Conservation (phyloP, 129 eudicot species). For the Flaveria robusta region DNA sequence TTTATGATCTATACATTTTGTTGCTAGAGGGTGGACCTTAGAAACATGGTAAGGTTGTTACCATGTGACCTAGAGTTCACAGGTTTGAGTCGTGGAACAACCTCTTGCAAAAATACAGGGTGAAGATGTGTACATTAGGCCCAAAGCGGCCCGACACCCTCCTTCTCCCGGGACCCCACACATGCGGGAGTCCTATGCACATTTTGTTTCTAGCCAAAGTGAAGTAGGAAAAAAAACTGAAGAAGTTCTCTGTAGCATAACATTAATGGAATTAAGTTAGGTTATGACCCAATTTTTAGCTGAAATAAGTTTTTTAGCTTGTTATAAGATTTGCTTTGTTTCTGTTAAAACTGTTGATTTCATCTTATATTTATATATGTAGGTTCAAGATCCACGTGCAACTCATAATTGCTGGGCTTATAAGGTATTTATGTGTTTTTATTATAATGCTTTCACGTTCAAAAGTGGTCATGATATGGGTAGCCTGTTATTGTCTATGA, state of each 20-base stretch:
- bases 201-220: background rate
- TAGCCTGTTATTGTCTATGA: background rate
- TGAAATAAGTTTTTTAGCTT: background rate
- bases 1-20: background rate
- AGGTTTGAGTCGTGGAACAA: too few species aligned
- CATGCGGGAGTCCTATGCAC: background rate
- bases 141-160: too few species aligned
- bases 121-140: too few species aligned
- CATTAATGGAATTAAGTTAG: conserved; percentile 9
- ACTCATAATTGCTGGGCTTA: conserved; percentile 98
- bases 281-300: background rate
- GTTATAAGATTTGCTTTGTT: conserved; percentile 19
- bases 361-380: conserved; percentile 23
- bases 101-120: too few species aligned
- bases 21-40: too few species aligned
- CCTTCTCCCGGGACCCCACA: too few species aligned
- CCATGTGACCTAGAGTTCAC: too few species aligned
- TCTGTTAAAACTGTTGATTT: conserved; percentile 23
- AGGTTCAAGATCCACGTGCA: conserved; percentile 83
- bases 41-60: too few species aligned
- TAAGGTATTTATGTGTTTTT: conserved; percentile 51
- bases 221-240: background rate
- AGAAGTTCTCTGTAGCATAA: background rate
- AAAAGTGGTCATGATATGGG: conserved; percentile 2
- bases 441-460: conserved; percentile 10